phyloP scores from a whole-genome alignment of 768 basidiomycete species.

The Tephrocybe sp. region DNA sequence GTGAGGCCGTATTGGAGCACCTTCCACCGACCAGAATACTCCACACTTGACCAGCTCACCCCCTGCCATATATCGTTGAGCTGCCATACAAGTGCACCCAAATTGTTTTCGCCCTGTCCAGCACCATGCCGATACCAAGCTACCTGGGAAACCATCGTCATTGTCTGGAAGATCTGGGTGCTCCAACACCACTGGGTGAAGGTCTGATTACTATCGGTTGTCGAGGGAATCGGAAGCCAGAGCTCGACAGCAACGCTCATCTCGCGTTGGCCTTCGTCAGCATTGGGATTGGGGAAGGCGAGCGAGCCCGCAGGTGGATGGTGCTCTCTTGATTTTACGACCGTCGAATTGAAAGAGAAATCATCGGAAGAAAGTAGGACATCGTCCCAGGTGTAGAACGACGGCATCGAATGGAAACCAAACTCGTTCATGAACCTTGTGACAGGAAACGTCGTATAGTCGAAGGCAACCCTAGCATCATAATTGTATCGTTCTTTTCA shows the following conservation, averaged over 20 bases:
- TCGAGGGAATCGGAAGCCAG: conserved; percentile 55
- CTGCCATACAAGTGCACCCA: conserved; percentile 60
- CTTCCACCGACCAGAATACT: conserved; percentile 62
- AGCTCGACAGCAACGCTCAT: conserved; percentile 50
- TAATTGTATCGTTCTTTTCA: conserved; percentile 66
- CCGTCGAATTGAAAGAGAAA: conserved; percentile 58
- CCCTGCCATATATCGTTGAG: conserved; percentile 65
- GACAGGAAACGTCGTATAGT: conserved; percentile 53
- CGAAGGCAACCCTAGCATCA: conserved; percentile 50
- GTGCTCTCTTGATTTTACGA: conserved; percentile 55
- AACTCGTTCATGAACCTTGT: conserved; percentile 59
- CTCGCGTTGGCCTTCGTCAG: conserved; percentile 49
- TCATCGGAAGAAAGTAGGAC: conserved; percentile 49
- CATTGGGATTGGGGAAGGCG: conserved; percentile 56
- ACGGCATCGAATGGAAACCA: conserved; percentile 67
- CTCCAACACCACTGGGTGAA: conserved; percentile 67
- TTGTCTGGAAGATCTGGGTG: conserved; percentile 63
- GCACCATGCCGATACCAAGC: conserved; percentile 62
- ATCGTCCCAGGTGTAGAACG: conserved; percentile 61
- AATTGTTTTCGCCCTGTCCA: conserved; percentile 55
- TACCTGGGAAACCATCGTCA: conserved; percentile 58
- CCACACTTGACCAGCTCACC: conserved; percentile 53
- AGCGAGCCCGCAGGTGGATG: conserved; percentile 54
- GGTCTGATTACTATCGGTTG: conserved; percentile 51
- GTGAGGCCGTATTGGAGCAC: conserved; percentile 53